Conservation (phyloP, 371 early-diverging fungal genomes). For the Chytridium lagenaria region DNA sequence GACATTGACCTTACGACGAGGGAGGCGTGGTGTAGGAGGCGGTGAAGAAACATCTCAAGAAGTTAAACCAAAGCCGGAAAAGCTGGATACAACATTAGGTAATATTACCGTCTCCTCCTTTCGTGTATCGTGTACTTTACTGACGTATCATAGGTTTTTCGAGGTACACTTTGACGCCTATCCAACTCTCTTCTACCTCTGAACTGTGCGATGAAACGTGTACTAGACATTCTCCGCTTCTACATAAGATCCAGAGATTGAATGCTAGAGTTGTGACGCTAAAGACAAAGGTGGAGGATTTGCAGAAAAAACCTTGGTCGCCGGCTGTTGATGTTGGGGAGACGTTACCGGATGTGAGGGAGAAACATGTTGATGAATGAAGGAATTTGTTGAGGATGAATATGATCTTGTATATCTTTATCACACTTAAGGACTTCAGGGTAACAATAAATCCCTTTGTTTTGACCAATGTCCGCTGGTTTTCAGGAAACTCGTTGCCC, state of each 20-base stretch:
- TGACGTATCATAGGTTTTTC: constrained; percentile 6
- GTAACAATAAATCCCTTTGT: too few relatives aligned
- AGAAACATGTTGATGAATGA: too few relatives aligned
- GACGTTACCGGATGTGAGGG: not conserved
- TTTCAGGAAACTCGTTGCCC: too few relatives aligned
- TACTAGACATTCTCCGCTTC: constrained; percentile 14
- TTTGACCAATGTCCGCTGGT: too few relatives aligned
- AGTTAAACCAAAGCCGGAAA: too few relatives aligned
- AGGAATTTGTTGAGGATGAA: too few relatives aligned
- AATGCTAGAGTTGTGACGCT: not conserved
- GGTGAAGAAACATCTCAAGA: not conserved
- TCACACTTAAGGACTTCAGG: too few relatives aligned
- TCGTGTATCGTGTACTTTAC: too few relatives aligned
- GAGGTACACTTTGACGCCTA: constrained; percentile 17
- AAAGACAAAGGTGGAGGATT: constrained; percentile 25
- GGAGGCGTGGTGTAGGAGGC: not conserved
- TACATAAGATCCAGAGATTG: constrained; percentile 17
- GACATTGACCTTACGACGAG: constrained; percentile 19
- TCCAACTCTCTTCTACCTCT: not conserved
- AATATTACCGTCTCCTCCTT: too few relatives aligned
- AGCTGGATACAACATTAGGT: too few relatives aligned
- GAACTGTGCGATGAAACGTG: constrained; percentile 14
- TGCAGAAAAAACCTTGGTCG: constrained; percentile 15
- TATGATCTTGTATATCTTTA: too few relatives aligned
- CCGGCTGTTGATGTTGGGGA: constrained; percentile 1